A percentile compares a stretch with the other conserved stretches of the same genome.
phyloP scores from a whole-genome alignment of 1,139 yeast species.

The Geotrichum fermentans region DNA sequence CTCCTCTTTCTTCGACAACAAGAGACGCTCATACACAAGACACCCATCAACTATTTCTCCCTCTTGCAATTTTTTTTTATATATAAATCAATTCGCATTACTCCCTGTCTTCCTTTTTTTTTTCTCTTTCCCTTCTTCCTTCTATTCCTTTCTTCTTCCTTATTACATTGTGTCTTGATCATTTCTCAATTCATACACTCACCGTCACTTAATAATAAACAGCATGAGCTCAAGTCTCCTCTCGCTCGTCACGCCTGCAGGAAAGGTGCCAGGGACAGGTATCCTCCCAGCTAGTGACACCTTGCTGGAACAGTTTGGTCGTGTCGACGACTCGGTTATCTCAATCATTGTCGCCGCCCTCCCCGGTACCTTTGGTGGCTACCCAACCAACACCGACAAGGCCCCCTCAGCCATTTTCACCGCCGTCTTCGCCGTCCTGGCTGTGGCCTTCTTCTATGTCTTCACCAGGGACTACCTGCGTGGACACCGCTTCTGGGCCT shows the following conservation, averaged over 20 bases:
- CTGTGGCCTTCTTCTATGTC: conserved; percentile 46
- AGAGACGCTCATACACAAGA: no score
- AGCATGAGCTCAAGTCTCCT: conserved; percentile 9
- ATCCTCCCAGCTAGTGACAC: conserved; percentile 16
- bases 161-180: neutral
- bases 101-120: neutral
- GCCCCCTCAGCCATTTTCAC: conserved; percentile 61
- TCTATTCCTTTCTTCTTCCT: neutral
- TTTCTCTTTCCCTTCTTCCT: conserved; percentile 1
- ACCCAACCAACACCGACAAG: conserved; percentile 52
- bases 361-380: conserved; percentile 60
- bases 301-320: conserved; percentile 13
- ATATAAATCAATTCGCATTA: no score
- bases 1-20: no score
- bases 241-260: conserved; percentile 27
- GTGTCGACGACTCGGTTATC: conserved; percentile 13
- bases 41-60: no score
- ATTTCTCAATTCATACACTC: neutral
- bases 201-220: no score
- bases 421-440: conserved; percentile 50
- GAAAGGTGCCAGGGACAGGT: conserved; percentile 26
- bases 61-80: no score
- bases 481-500: conserved; percentile 62
- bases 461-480: conserved; percentile 50
- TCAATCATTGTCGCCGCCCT: conserved; percentile 38